A percentile compares a stretch with the other conserved stretches of the same genome.
These are phyloP conservation scores for Russula virescens DNA, from an alignment of 768 basidiomycete genomes.

Conservation along the genomic window DNA sequence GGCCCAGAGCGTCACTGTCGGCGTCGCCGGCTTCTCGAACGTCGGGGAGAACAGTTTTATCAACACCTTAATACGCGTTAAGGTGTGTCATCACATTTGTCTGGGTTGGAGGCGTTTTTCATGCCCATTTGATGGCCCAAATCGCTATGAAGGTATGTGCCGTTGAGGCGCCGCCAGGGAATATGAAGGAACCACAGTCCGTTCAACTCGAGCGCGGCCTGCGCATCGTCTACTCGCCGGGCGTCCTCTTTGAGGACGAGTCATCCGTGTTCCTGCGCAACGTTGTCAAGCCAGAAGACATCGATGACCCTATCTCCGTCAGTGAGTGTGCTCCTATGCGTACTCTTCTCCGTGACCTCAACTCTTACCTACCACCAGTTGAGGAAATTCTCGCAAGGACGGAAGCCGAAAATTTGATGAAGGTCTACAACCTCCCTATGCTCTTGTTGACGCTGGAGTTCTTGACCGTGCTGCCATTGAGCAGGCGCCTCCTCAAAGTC, in stretches of 20 bases:
- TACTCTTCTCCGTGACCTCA: background rate
- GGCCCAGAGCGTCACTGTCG: conserved; percentile 70
- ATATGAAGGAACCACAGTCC: conserved; percentile 88
- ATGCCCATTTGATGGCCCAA: background rate
- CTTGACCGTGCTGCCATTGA: conserved; percentile 89
- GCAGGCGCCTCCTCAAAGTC: conserved; percentile 84
- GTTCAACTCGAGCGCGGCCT: conserved; percentile 90
- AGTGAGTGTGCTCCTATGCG: conserved; percentile 43
- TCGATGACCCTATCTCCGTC: conserved; percentile 85
- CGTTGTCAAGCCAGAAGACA: conserved; percentile 84
- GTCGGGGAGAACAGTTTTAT: conserved; percentile 95
- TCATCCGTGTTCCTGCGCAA: conserved; percentile 95
- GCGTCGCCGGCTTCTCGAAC: conserved; percentile 95
- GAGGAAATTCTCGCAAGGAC: conserved; percentile 82
- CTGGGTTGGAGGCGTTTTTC: no score
- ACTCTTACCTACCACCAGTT: conserved; percentile 43
- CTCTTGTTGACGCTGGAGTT: conserved; percentile 74
- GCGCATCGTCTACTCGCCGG: conserved; percentile 91
- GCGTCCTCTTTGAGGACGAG: no score
- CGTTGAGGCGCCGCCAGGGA: conserved; percentile 90
- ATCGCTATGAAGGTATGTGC: conserved; percentile 61
- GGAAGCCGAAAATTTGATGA: conserved; percentile 59
- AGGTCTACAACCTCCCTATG: conserved; percentile 79
- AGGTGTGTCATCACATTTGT: conserved; percentile 37
- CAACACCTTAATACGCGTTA: conserved; percentile 84